Evolutionary conservation across 768 basidiomycete species (phyloP), one percentile per base, ranked within the genome.

Genomic region (Pleurotus citrinopileatus): DNA sequence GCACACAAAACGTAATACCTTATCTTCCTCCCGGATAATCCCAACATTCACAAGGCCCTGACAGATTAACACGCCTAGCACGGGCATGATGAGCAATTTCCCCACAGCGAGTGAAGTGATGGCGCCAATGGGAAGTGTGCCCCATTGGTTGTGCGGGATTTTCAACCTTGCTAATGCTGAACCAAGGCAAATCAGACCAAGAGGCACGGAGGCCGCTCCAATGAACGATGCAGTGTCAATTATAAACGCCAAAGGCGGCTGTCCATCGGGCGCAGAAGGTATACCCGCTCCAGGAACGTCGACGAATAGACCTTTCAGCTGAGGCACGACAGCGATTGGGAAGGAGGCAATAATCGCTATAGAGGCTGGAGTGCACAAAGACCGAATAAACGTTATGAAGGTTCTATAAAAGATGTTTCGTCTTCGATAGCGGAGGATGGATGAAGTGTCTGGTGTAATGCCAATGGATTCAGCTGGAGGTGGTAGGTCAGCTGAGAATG

Each of bases 201-300:
- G 59, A 0, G 87, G 87, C 0, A 89, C 80, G 3, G 81, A 79
- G 1, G 84, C 86, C 1, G 65, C 77, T 0, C 87, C 85, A 32
- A 87, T 72, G 59, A 89, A 88, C 1, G 69, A 65, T 0, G 79
- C 67, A 0, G 81, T 78, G 53, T 86, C 81, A 53, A 84, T 60
- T 32, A 89, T 40, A 57, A 89, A 77, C 0, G 81, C 76, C 15
- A 89, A 78, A 0, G 86, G 86, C 1, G 87, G 85, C 55, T 79
- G 73, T 0, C 86, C 85, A 58, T 89, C 87, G 0, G 87, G 87
- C 0, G 83, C 82, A 20, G 69, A 42, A 3, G 76, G 74, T 52
- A 79, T 82, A 29, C 67, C 57, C 1, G 72, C 67, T 1, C 73
- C 72, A 1, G 74, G 67, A 2, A 82, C 71, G 10, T 60, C 61